A percentile compares a stretch with the other conserved stretches of the same genome.
phyloP scores from a whole-genome alignment of 2,329 filamentous ascomycete species.

The Penicillium digitatum region DNA sequence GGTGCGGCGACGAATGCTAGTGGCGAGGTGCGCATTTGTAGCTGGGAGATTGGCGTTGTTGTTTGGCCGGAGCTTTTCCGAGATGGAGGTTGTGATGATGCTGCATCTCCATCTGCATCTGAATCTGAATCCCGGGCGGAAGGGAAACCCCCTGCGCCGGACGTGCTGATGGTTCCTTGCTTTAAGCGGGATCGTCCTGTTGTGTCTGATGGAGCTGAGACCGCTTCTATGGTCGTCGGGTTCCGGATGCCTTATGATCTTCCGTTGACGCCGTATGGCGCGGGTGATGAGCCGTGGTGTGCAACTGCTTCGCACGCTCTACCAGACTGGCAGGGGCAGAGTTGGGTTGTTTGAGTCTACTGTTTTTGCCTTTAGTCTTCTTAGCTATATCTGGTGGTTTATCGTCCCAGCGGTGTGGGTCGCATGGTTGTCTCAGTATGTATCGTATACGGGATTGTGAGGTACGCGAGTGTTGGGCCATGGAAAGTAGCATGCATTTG shows the following conservation, averaged over 20 bases:
- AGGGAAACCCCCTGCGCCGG: neutral
- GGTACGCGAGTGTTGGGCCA: neutral
- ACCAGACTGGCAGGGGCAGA: slow-evolving; percentile 53
- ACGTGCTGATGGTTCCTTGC: slow-evolving; percentile 61
- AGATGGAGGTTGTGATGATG: slow-evolving; percentile 10
- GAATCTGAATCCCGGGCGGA: neutral
- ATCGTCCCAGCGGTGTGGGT: too few species aligned
- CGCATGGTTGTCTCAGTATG: neutral
- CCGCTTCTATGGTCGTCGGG: slow-evolving; percentile 52
- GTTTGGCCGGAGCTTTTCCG: slow-evolving; percentile 66
- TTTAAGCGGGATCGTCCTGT: slow-evolving; percentile 60
- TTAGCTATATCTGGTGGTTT: neutral
- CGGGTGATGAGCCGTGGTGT: slow-evolving; percentile 71
- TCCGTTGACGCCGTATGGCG: slow-evolving; percentile 63
- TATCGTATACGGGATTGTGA: neutral
- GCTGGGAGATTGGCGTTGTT: slow-evolving; percentile 79
- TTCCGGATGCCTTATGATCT: slow-evolving; percentile 79
- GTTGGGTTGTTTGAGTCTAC: slow-evolving; percentile 56
- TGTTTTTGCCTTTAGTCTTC: neutral
- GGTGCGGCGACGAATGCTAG: slow-evolving; percentile 58
- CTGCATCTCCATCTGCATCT: neutral
- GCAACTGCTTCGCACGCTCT: slow-evolving; percentile 57
- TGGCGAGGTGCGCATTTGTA: slow-evolving; percentile 66
- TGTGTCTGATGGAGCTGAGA: neutral
- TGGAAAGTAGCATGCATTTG: slow-evolving; percentile 11